Evolutionary conservation across 148 eudicot species (phyloP).

Genomic region (Diospyros lotus): DNA sequence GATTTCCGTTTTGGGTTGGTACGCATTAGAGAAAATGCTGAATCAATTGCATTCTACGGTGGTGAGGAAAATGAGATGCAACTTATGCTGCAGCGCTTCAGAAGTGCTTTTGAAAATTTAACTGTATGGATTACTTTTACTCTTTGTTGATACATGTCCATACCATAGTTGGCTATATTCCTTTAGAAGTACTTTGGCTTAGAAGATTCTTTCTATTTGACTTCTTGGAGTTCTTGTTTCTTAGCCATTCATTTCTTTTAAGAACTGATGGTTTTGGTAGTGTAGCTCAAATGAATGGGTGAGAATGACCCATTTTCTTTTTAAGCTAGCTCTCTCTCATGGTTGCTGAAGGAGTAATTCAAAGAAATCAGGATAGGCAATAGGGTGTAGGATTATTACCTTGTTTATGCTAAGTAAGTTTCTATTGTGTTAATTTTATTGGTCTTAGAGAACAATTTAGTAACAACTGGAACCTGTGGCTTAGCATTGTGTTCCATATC

Average conservation of each 20-base stretch:
- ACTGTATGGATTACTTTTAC: slow-evolving; percentile 37
- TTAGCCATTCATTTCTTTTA: too few relatives aligned
- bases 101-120: slow-evolving; percentile 81
- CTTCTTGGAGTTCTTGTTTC: background rate
- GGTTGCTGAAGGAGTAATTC: background rate
- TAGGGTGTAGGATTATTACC: background rate
- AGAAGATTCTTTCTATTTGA: too few relatives aligned
- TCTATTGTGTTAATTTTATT: background rate
- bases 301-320: too few relatives aligned
- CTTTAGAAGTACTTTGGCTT: background rate
- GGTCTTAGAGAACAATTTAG: background rate
- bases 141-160: background rate
- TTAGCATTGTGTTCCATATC: too few relatives aligned
- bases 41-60: slow-evolving; percentile 89
- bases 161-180: background rate
- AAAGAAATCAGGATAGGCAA: background rate
- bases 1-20: slow-evolving; percentile 95
- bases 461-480: background rate
- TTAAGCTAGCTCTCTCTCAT: too few relatives aligned
- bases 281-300: background rate
- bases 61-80: slow-evolving; percentile 90
- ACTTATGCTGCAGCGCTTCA: slow-evolving; percentile 74
- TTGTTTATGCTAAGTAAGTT: background rate
- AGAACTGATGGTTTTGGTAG: background rate
- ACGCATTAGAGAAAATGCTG: slow-evolving; percentile 92